These are phyloP conservation scores for Leucaena leucocephala DNA, from an alignment of 306 rosid genomes.

Conservation along the genomic window DNA sequence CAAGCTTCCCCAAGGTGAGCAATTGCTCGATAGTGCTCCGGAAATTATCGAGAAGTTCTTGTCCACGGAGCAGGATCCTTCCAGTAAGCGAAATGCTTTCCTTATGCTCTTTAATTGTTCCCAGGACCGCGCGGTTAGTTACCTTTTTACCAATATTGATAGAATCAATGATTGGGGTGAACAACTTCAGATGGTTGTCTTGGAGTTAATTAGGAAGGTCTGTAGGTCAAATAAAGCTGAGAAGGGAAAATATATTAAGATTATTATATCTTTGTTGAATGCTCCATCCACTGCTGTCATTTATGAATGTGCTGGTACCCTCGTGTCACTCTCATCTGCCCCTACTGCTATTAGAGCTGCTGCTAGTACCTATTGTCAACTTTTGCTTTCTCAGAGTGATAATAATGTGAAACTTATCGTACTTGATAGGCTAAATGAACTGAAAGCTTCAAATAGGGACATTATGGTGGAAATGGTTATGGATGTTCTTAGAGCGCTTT, in stretches of 20 bases:
- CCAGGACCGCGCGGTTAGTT: constrained; percentile 82
- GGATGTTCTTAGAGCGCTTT: constrained; percentile 92
- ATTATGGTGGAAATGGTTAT: constrained; percentile 89
- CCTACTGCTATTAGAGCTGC: constrained; percentile 95
- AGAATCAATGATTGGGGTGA: constrained; percentile 83
- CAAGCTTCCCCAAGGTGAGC: constrained; percentile 86
- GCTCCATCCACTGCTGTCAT: constrained; percentile 82
- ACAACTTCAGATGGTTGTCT: constrained; percentile 86
- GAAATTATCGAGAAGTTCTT: constrained; percentile 84
- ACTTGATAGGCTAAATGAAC: constrained; percentile 82
- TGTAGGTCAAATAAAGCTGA: constrained; percentile 77
- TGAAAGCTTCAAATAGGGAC: constrained; percentile 75
- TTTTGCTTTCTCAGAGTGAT: constrained; percentile 89
- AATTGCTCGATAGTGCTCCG: constrained; percentile 73
- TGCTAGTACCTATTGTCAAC: constrained; percentile 75
- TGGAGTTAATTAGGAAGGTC: constrained; percentile 87
- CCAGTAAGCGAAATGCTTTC: constrained; percentile 89
- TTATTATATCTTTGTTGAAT: constrained; percentile 70
- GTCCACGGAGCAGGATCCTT: constrained; percentile 73
- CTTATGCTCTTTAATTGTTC: constrained; percentile 91
- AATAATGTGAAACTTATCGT: constrained; percentile 93
- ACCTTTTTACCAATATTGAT: constrained; percentile 67
- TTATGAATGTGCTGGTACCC: constrained; percentile 92
- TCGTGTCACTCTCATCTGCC: constrained; percentile 85
- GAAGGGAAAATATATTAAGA: constrained; percentile 87